These are phyloP conservation scores for Lachnellula arida DNA, from an alignment of 2,329 filamentous ascomycete species.

Conservation along the genomic window DNA sequence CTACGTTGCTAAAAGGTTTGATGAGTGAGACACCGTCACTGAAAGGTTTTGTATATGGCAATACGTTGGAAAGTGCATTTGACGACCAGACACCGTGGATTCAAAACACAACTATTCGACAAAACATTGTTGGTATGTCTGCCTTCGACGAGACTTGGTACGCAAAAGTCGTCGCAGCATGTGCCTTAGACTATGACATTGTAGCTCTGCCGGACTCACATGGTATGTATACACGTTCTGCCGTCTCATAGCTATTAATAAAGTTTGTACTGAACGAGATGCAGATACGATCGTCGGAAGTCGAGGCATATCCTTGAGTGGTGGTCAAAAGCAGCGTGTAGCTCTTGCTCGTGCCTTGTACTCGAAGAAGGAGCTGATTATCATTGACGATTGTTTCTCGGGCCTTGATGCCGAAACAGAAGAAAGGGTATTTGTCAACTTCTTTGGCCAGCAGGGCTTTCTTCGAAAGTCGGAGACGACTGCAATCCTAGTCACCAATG, in stretches of 20 bases:
- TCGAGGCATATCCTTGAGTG: slow-evolving; percentile 28
- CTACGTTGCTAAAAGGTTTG: too few species aligned
- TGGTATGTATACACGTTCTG: slow-evolving; percentile 1
- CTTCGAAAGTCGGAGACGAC: slow-evolving; percentile 30
- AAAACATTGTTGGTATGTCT: slow-evolving; percentile 36
- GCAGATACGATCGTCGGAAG: slow-evolving; percentile 15
- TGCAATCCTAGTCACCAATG: slow-evolving; percentile 36
- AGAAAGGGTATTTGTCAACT: slow-evolving; percentile 18
- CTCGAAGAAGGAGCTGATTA: slow-evolving; percentile 25
- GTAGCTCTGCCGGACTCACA: slow-evolving; percentile 26
- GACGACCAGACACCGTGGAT: too few species aligned
- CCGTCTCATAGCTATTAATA: slow-evolving; percentile 5
- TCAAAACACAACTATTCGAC: slow-evolving; percentile 27
- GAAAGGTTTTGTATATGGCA: too few species aligned
- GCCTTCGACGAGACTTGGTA: slow-evolving; percentile 55
- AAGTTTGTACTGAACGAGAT: slow-evolving; percentile 12
- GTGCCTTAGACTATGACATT: slow-evolving; percentile 57
- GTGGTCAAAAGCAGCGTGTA: slow-evolving; percentile 45
- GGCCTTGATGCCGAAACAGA: slow-evolving; percentile 28
- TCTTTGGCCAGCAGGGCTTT: slow-evolving; percentile 19
- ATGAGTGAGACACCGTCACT: too few species aligned
- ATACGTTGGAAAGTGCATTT: too few species aligned
- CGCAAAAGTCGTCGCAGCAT: slow-evolving; percentile 58
- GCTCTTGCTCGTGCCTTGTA: slow-evolving; percentile 53
- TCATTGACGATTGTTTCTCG: slow-evolving; percentile 29